These are phyloP conservation scores for Ganoderma lucidum DNA, from an alignment of 1,284 basidiomycete genomes.

Conservation along the genomic window DNA sequence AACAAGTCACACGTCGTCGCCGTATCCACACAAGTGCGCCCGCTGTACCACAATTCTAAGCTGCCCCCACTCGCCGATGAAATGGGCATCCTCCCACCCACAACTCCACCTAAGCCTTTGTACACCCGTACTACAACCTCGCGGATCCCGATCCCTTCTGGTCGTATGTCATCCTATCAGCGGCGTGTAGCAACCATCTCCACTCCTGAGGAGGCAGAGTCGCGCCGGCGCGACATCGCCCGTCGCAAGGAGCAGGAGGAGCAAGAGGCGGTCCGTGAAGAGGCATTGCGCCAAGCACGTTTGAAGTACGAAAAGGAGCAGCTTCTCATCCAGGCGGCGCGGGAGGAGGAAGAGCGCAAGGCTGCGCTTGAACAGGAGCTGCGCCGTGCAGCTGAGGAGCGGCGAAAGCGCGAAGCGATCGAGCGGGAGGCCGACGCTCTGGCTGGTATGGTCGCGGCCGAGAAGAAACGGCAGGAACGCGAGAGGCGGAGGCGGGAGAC, in stretches of 20 bases:
- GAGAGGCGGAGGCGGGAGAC: slow-evolving; percentile 62
- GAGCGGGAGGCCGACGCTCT: slow-evolving; percentile 62
- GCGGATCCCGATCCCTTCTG: slow-evolving; percentile 33
- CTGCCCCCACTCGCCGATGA: slow-evolving; percentile 26
- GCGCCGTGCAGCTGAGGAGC: slow-evolving; percentile 53
- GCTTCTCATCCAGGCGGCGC: slow-evolving; percentile 51
- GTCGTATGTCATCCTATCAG: slow-evolving; percentile 18
- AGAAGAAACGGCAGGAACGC: slow-evolving; percentile 56
- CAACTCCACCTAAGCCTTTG: slow-evolving; percentile 26
- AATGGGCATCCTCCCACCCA: slow-evolving; percentile 18
- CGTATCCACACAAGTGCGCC: slow-evolving; percentile 24
- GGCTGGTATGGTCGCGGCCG: slow-evolving; percentile 53
- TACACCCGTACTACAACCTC: slow-evolving; percentile 30
- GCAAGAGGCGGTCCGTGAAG: slow-evolving; percentile 54
- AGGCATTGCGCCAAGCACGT: slow-evolving; percentile 57
- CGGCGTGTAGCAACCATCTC: slow-evolving; percentile 31
- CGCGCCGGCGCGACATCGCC: slow-evolving; percentile 31
- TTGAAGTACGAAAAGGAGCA: slow-evolving; percentile 57
- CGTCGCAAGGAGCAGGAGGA: slow-evolving; percentile 53
- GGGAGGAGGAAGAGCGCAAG: slow-evolving; percentile 58
- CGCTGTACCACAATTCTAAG: slow-evolving; percentile 23
- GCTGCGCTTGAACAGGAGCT: slow-evolving; percentile 59
- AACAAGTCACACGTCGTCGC: slow-evolving; percentile 25
- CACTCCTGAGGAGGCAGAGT: slow-evolving; percentile 34
- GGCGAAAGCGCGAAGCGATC: slow-evolving; percentile 52